Conservation (phyloP, 495 filamentous ascomycete species). For the Aspergillus cristatus region DNA sequence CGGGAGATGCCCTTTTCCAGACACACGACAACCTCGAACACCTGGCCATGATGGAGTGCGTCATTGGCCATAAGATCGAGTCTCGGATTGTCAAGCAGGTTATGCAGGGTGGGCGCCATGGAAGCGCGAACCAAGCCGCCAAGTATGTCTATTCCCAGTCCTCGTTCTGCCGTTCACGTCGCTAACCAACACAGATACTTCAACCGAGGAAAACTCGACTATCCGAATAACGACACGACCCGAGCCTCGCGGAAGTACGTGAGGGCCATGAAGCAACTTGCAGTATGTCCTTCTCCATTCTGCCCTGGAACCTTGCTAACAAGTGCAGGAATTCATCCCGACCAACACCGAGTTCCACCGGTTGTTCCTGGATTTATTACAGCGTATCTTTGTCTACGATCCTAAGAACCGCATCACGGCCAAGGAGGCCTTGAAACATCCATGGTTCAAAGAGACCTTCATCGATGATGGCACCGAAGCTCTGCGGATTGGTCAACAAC, state of each 20-base stretch:
- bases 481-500: conserved; percentile 50
- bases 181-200: conserved; percentile 57
- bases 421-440: conserved; percentile 80
- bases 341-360: conserved; percentile 66
- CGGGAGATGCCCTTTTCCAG: conserved; percentile 94
- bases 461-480: conserved; percentile 95
- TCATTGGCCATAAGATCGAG: conserved; percentile 69
- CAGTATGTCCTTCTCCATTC: conserved; percentile 44
- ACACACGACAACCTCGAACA: conserved; percentile 98
- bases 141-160: conserved; percentile 51
- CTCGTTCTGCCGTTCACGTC: not conserved
- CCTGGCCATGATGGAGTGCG: conserved; percentile 98
- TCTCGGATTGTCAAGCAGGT: conserved; percentile 66
- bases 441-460: conserved; percentile 83
- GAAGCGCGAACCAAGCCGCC: conserved; percentile 62
- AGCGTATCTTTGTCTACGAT: conserved; percentile 92
- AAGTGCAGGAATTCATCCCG: conserved; percentile 76
- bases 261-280: conserved; percentile 82
- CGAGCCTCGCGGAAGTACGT: conserved; percentile 88
- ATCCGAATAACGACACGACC: conserved; percentile 79
- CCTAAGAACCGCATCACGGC: conserved; percentile 84
- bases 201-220: conserved; percentile 72
- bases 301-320: conserved; percentile 16
- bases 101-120: conserved; percentile 50
- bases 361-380: conserved; percentile 78